Evolutionary conservation across 78 protist species (phyloP).

Genomic region (Planoprotostelium fungivorum): DNA sequence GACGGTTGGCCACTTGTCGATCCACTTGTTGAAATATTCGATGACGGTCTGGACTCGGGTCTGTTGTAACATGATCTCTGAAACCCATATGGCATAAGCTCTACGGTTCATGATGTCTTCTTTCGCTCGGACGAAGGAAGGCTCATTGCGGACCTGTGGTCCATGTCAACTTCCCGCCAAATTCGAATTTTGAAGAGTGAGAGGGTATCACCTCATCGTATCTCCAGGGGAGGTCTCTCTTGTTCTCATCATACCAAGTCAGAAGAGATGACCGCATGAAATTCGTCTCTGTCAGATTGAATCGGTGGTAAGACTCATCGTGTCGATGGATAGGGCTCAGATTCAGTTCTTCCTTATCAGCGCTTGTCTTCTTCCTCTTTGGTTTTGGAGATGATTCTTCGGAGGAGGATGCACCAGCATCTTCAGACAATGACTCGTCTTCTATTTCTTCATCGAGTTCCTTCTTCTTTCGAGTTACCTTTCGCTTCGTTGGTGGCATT

Average conservation of each 20-base stretch:
- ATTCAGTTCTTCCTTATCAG: not conserved
- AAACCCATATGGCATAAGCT: constrained; percentile 78
- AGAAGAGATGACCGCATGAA: constrained; percentile 21
- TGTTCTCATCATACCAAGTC: constrained; percentile 32
- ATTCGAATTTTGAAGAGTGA: too few species aligned
- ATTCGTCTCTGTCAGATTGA: constrained; percentile 9
- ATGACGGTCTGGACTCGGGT: constrained; percentile 62
- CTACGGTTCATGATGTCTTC: not conserved
- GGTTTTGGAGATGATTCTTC: not conserved
- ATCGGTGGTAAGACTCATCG: constrained; percentile 13
- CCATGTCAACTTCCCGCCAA: too few species aligned
- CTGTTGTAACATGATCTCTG: constrained; percentile 89
- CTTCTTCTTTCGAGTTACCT: constrained; percentile 3
- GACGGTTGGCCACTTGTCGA: constrained; percentile 72
- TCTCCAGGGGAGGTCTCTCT: constrained; percentile 66
- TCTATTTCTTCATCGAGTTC: not conserved
- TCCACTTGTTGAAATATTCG: constrained; percentile 56
- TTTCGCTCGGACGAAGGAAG: too few species aligned
- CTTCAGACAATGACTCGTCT: not conserved
- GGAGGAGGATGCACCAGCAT: not conserved
- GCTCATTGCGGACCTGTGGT: not conserved
- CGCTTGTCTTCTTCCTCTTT: not conserved
- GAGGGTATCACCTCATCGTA: not conserved
- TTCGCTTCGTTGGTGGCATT: not conserved
- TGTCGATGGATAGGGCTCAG: not conserved